These are phyloP conservation scores for Ascochyta viciae-villosae DNA, from an alignment of 2,329 filamentous ascomycete genomes.

Conservation along the genomic window DNA sequence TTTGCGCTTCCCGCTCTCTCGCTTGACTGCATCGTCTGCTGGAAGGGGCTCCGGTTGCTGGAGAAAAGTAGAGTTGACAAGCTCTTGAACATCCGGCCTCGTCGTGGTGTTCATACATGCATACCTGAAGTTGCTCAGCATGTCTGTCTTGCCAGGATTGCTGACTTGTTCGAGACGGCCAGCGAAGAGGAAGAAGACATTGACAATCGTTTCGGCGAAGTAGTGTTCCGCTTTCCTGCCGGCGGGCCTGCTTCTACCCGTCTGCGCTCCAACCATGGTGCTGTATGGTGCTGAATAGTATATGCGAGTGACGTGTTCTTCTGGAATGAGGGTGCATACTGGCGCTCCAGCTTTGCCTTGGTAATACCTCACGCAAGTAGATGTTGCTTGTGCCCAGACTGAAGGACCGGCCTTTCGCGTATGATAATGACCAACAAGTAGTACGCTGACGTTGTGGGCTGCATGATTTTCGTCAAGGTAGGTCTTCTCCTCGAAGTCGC, in stretches of 20 bases:
- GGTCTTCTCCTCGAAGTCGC: neutral
- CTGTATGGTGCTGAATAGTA: neutral
- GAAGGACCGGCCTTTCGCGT: neutral
- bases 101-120: neutral
- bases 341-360: neutral
- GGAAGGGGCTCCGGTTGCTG: neutral
- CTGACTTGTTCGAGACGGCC: neutral
- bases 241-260: neutral
- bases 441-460: neutral
- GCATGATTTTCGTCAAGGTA: neutral
- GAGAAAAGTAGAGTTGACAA: neutral
- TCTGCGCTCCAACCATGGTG: neutral
- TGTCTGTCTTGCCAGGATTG: neutral
- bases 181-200: conserved; percentile 13
- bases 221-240: neutral
- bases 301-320: neutral
- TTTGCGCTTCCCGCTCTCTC: neutral
- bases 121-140: conserved; percentile 4
- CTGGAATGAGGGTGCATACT: neutral
- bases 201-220: conserved; percentile 10
- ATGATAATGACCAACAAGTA: conserved; percentile 10
- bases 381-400: conserved; percentile 11
- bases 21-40: neutral
- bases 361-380: neutral
- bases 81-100: neutral